phyloP scores from a whole-genome alignment of 2,329 filamentous ascomycete genomes.

The Thielaviopsis punctulata region DNA sequence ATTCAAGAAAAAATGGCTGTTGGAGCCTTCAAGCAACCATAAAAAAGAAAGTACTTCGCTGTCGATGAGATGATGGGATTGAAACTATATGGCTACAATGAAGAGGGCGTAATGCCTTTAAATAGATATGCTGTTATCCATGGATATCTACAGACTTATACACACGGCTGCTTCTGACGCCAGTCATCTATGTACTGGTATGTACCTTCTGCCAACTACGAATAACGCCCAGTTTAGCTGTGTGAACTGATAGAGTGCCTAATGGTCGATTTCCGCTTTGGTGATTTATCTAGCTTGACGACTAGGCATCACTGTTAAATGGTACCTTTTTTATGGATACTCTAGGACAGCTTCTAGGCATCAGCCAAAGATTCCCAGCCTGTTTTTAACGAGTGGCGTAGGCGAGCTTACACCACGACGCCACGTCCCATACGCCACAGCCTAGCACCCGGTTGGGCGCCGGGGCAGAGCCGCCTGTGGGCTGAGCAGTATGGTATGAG shows the following conservation, averaged over 20 bases:
- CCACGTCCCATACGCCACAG: too few species aligned
- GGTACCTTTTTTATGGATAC: not conserved
- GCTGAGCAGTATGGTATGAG: too few species aligned
- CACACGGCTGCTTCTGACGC: too few species aligned
- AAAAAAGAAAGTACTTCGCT: slow-evolving; percentile 1
- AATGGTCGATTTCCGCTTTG: not conserved
- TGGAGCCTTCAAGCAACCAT: not conserved
- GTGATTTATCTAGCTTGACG: not conserved
- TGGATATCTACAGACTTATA: not conserved
- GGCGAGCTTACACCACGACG: too few species aligned
- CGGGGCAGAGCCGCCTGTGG: too few species aligned
- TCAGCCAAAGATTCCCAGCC: too few species aligned
- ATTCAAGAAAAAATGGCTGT: too few species aligned
- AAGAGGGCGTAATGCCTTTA: not conserved
- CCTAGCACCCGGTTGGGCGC: too few species aligned
- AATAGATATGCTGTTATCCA: not conserved
- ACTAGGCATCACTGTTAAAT: not conserved
- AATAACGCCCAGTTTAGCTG: not conserved
- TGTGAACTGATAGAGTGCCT: not conserved
- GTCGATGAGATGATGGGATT: not conserved
- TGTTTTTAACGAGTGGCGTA: too few species aligned
- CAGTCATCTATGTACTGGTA: not conserved
- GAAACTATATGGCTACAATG: not conserved
- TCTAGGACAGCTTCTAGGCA: not conserved
- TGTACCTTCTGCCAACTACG: too few species aligned